Base-by-base conservation (phyloP, 495 filamentous ascomycete genomes). In the Umbilicaria muhlenbergii region DNA sequence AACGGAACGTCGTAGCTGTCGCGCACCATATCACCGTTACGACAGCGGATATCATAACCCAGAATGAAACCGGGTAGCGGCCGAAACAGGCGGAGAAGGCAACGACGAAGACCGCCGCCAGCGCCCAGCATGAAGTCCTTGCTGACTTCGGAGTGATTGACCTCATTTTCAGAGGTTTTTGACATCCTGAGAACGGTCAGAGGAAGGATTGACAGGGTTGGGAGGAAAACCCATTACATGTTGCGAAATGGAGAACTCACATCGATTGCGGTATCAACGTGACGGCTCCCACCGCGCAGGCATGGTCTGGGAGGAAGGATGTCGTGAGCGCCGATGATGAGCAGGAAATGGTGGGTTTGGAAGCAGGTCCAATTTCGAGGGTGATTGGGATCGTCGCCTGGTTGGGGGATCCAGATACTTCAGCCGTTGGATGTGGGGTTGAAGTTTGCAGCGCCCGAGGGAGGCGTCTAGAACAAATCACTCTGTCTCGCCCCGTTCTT, bases 41-140 rank as follows among this genome's bases (percentile, higher is more conserved):
- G 0, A 70, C 46, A 0, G 69, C 59, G 10, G 67, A 47, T n/a
- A 73, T 38, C 8, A 64, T 57, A 46, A 72, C 78, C 58, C 66
- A 74, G 54, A 78, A 71, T n/a, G 76, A 56, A 34, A 80, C 60
- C 1, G 76, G 75, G 15, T 71, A 55, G 24, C 76, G 74, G 5
- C 77, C 77, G 50, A 77, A 75, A 53, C 68, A 79, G 10, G 70
- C 69, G 5, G 70, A 63, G 1, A 77, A 53, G 11, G 63, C 58
- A 15, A 79, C 73, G 19, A 69, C 65, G 42, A 80, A 61, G 17
- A 76, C 54, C 54, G 2, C 75, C 76, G 15, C 72, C 70, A 1
- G 63, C 64, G 3, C 71, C 74, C 0, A 76, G 49, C 64, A 74
- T 73, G 46, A 77, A 74, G 2, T 74, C 64, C 47, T 77, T 77